Conservation (phyloP, 164 flowering plant genomes). For the Nymphaea colorata region DNA sequence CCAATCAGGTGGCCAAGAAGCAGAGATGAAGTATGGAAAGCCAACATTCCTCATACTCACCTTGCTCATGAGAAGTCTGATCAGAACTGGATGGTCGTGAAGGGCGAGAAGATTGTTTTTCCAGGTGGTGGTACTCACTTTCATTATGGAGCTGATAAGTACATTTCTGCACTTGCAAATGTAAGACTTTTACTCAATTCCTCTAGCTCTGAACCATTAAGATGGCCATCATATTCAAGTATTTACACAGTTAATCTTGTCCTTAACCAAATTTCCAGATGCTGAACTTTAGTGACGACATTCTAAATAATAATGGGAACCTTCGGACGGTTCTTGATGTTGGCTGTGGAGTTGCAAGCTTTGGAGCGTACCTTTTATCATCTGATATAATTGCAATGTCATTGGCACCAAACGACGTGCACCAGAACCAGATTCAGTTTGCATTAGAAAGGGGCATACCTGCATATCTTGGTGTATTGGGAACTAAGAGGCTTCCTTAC, state of each 20-base stretch:
- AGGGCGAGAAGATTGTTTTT: slow-evolving; percentile 67
- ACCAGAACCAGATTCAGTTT: slow-evolving; percentile 90
- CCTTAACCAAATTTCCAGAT: slow-evolving; percentile 34
- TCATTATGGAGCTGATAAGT: slow-evolving; percentile 86
- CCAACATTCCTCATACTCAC: slow-evolving; percentile 91
- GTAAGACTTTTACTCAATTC: slow-evolving; percentile 28
- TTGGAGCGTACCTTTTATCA: slow-evolving; percentile 80
- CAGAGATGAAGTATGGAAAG: slow-evolving; percentile 92
- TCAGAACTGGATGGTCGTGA: slow-evolving; percentile 97
- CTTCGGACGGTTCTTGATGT: slow-evolving; percentile 80
- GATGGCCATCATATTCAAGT: not conserved
- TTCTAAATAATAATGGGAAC: slow-evolving; percentile 59
- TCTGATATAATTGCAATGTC: slow-evolving; percentile 74
- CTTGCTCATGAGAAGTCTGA: slow-evolving; percentile 88
- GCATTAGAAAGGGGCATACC: slow-evolving; percentile 96
- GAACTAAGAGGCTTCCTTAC: slow-evolving; percentile 83
- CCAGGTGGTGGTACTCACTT: slow-evolving; percentile 97
- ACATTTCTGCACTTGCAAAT: slow-evolving; percentile 62
- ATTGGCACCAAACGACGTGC: slow-evolving; percentile 90
- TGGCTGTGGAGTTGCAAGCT: slow-evolving; percentile 95
- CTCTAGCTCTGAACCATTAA: not conserved
- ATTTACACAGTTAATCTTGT: not conserved
- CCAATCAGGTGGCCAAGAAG: slow-evolving; percentile 94
- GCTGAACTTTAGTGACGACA: slow-evolving; percentile 63
- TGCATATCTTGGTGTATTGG: slow-evolving; percentile 83